Evolutionary conservation across 805 yeast genomes (phyloP), one percentile per base, ranked within the genome.

Genomic region (Pichia cabralensis): DNA sequence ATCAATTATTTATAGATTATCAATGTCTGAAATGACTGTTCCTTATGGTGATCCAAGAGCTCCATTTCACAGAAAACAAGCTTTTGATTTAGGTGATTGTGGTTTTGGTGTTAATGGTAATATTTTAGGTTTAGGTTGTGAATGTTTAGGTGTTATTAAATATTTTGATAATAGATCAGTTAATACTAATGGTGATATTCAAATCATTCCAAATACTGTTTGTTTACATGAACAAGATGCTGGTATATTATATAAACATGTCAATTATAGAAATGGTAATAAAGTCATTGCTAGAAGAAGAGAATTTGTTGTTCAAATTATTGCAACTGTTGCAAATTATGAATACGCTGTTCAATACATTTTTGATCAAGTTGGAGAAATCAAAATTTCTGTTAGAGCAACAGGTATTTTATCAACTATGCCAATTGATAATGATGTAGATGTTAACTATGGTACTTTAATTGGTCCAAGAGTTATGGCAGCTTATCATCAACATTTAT

Each of bases 11-110:
- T 80, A 81, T 68, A 69, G 92, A 62, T 56, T 80, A 30, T 69
- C 86, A 3, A 60, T 80, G 46, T 73, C 81, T 36, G 94, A 81
- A 60, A 81, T 82, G 94, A 80, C 89, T 26, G 94, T 82, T 43
- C 92, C 92, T 22, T 81, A 82, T 52, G 88, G 84, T 55, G 89
- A 81, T 55, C 85, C 88, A 50, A 69, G 89, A 59, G 76, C 76
- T 30, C 92, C 92, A 43, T 77, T 68, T 63, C 86, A 80, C 61
- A 72, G 89, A 69, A 81, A 82, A 63, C 88, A 80, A 64, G 92
- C 92, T 22, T 81, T 81, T 47, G 92, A 81, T 58, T 67, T 81
- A 52, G 92, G 92, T 55, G 92, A 82, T 58, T 73, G 80, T 63
- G 92, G 94, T 15, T 80, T 80, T 43, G 92, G 92, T 58, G 71